A percentile compares a stretch with the other conserved stretches of the same genome.
phyloP scores from a whole-genome alignment of 108 stramenopile genomes.

The Chaetoceros tenuissimus region DNA sequence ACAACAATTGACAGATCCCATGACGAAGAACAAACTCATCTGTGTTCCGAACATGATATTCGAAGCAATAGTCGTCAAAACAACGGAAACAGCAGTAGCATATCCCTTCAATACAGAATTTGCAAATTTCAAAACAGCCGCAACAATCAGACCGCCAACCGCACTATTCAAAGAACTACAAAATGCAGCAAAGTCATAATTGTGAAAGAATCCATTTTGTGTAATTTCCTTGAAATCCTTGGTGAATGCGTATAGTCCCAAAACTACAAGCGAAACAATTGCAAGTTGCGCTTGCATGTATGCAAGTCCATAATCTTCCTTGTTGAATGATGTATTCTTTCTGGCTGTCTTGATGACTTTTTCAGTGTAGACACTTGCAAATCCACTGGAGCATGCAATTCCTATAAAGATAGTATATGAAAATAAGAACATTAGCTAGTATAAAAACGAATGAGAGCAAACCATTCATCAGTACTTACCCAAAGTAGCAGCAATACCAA shows the following conservation, averaged over 20 bases:
- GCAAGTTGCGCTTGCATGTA: slow-evolving; percentile 61
- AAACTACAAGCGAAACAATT: slow-evolving; percentile 51
- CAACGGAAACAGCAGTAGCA: slow-evolving; percentile 85
- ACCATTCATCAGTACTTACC: slow-evolving; percentile 11
- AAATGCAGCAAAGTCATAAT: slow-evolving; percentile 27
- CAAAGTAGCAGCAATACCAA: slow-evolving; percentile 73
- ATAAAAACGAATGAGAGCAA: not conserved
- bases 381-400: slow-evolving; percentile 61
- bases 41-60: slow-evolving; percentile 31
- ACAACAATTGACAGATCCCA: slow-evolving; percentile 44
- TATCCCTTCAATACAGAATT: slow-evolving; percentile 94
- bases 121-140: slow-evolving; percentile 75
- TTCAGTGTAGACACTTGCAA: slow-evolving; percentile 94
- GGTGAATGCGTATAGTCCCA: slow-evolving; percentile 39
- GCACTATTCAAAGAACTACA: slow-evolving; percentile 29
- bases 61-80: slow-evolving; percentile 57
- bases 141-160: slow-evolving; percentile 68
- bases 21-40: slow-evolving; percentile 23
- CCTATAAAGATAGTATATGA: too few species aligned
- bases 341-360: slow-evolving; percentile 86
- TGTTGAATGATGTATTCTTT: slow-evolving; percentile 1
- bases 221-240: slow-evolving; percentile 28
- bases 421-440: not conserved
- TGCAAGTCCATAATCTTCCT: slow-evolving; percentile 21
- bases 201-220: slow-evolving; percentile 29